Evolutionary conservation across 805 yeast genomes (phyloP).

Genomic region (Wickerhamomyces mucosus): DNA sequence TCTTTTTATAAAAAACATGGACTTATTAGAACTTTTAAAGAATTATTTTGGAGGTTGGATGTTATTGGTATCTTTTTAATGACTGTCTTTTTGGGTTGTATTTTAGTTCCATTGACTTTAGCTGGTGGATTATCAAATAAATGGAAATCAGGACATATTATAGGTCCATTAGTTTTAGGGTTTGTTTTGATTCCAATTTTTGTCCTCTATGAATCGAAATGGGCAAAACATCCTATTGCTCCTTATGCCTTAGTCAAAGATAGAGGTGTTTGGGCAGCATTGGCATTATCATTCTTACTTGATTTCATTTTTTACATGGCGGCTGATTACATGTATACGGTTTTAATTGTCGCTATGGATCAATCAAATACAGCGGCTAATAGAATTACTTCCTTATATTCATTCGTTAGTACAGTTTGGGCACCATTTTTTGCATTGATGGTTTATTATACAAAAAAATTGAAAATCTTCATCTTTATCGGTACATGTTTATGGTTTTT

Average conservation of each 20-base stretch:
- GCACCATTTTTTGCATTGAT: constrained; percentile 49
- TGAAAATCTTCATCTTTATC: constrained; percentile 49
- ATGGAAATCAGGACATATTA: constrained; percentile 54
- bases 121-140: constrained; percentile 52
- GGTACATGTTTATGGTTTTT: constrained; percentile 53
- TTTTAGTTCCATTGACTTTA: constrained; percentile 64
- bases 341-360: constrained; percentile 52
- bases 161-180: constrained; percentile 67
- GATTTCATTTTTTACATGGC: constrained; percentile 63
- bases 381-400: constrained; percentile 48
- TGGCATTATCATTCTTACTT: constrained; percentile 45
- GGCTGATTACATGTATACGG: constrained; percentile 58
- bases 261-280: constrained; percentile 69
- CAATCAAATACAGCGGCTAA: constrained; percentile 53
- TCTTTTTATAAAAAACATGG: constrained; percentile 31
- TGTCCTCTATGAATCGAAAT: constrained; percentile 46
- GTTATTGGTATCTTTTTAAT: constrained; percentile 50
- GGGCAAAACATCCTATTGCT: constrained; percentile 51
- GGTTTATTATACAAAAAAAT: constrained; percentile 35
- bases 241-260: constrained; percentile 53
- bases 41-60: constrained; percentile 57
- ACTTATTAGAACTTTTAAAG: constrained; percentile 20
- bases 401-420: constrained; percentile 52
- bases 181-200: constrained; percentile 50
- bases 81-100: constrained; percentile 48